A percentile compares a stretch with the other conserved stretches of the same genome.
Evolutionary conservation across 495 filamentous ascomycete genomes (phyloP).

Genomic region (Friedmanniomyces endolithicus): DNA sequence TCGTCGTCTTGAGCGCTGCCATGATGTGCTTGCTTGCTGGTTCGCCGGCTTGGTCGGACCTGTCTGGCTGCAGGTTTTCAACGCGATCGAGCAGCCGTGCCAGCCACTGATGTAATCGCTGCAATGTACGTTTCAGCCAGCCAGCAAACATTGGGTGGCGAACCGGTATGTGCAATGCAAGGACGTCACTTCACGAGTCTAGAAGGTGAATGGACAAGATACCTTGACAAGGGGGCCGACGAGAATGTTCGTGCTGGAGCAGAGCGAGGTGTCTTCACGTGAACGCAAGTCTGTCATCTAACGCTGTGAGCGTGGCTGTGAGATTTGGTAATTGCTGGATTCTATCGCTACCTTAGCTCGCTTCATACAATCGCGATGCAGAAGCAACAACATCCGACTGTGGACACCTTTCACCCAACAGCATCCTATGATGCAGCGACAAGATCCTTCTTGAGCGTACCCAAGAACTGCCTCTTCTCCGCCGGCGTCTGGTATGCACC

Average conservation of each 20-base stretch:
- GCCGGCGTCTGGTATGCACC: slow-evolving; percentile 96
- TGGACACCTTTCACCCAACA: background rate
- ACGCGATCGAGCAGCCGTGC: background rate
- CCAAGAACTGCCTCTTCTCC: slow-evolving; percentile 91
- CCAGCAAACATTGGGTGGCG: background rate
- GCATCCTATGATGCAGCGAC: slow-evolving; percentile 49
- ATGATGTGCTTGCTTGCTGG: background rate
- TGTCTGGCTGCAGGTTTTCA: background rate
- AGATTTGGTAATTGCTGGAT: background rate
- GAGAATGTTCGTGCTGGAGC: too few relatives aligned
- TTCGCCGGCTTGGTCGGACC: background rate
- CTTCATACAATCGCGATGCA: background rate
- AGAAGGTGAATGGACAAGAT: background rate
- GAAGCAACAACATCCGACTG: background rate
- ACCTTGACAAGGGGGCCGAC: background rate
- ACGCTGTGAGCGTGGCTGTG: too few relatives aligned
- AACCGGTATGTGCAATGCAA: background rate
- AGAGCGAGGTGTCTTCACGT: too few relatives aligned
- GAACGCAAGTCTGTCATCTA: too few relatives aligned
- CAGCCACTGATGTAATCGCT: background rate
- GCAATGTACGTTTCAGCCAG: background rate
- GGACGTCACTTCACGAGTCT: background rate
- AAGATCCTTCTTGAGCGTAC: slow-evolving; percentile 99
- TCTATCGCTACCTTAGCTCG: background rate
- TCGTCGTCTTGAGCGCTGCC: background rate